Conservation (phyloP, 2,329 filamentous ascomycete genomes). For the Dactylellina cionopaga region DNA sequence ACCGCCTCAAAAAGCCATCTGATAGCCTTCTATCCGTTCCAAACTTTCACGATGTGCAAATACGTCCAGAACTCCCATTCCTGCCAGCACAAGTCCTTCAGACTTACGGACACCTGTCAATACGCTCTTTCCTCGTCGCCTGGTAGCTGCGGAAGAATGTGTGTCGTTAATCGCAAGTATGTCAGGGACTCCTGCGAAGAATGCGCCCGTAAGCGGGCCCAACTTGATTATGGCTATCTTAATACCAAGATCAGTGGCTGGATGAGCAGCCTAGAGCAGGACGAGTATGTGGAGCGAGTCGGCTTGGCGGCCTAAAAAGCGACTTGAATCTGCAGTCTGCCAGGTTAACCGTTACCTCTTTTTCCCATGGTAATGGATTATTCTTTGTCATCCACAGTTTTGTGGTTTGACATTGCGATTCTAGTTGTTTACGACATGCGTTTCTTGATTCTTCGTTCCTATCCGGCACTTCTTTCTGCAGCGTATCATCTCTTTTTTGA, state of each 20-base stretch:
- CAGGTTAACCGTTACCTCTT: not conserved
- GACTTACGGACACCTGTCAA: constrained; percentile 43
- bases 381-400: no score
- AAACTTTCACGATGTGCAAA: constrained; percentile 42
- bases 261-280: constrained; percentile 37
- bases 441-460: not conserved
- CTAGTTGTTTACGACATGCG: not conserved
- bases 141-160: constrained; percentile 50
- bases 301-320: constrained; percentile 27
- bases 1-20: not conserved
- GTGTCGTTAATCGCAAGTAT: constrained; percentile 42
- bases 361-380: not conserved
- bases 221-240: constrained; percentile 39
- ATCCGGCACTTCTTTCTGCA: not conserved
- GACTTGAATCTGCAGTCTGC: not conserved
- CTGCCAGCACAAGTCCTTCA: constrained; percentile 50
- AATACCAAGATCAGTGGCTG: constrained; percentile 47
- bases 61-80: constrained; percentile 51
- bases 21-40: not conserved
- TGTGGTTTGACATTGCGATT: not conserved
- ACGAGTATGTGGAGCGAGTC: constrained; percentile 39
- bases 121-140: constrained; percentile 45
- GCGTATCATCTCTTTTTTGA: constrained; percentile 4
- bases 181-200: constrained; percentile 47
- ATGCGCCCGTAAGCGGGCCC: constrained; percentile 41